These are phyloP conservation scores for Penicillium expansum DNA, from an alignment of 2,329 filamentous ascomycete species.

Conservation along the genomic window DNA sequence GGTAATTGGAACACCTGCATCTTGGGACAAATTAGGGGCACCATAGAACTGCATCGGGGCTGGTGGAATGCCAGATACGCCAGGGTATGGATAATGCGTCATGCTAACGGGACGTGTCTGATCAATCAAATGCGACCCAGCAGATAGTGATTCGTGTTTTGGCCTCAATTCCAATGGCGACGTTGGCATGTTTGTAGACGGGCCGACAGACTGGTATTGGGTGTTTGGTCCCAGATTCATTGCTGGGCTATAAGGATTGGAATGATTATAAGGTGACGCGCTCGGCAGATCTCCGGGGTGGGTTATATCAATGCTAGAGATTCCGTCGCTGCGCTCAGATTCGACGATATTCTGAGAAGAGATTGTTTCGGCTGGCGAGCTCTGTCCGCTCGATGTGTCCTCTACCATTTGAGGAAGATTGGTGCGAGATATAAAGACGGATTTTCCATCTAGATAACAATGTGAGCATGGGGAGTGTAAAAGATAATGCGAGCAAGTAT, in stretches of 20 bases:
- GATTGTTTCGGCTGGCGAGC: constrained; percentile 15
- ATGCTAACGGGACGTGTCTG: background rate
- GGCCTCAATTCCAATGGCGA: constrained; percentile 18
- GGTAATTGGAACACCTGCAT: background rate
- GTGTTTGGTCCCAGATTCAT: constrained; percentile 4
- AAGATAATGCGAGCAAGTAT: background rate
- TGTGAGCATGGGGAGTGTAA: constrained; percentile 2
- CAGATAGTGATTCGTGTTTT: constrained; percentile 15
- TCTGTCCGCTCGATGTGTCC: constrained; percentile 14
- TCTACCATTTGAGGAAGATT: constrained; percentile 29
- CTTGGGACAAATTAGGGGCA: constrained; percentile 4
- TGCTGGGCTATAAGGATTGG: constrained; percentile 9
- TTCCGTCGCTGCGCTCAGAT: constrained; percentile 2
- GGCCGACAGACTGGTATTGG: constrained; percentile 10
- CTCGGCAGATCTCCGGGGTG: constrained; percentile 8
- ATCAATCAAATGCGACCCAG: constrained; percentile 1
- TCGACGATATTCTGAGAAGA: constrained; percentile 9
- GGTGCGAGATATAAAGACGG: constrained; percentile 27
- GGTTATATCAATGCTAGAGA: background rate
- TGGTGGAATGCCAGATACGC: constrained; percentile 10
- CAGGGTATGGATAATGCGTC: constrained; percentile 10
- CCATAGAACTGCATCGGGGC: constrained; percentile 12
- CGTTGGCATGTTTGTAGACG: background rate
- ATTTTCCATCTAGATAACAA: constrained; percentile 22
- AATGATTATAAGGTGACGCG: constrained; percentile 1